These are phyloP conservation scores for Arthrinium puccinioides DNA, from an alignment of 2,329 filamentous ascomycete species.

Conservation along the genomic window DNA sequence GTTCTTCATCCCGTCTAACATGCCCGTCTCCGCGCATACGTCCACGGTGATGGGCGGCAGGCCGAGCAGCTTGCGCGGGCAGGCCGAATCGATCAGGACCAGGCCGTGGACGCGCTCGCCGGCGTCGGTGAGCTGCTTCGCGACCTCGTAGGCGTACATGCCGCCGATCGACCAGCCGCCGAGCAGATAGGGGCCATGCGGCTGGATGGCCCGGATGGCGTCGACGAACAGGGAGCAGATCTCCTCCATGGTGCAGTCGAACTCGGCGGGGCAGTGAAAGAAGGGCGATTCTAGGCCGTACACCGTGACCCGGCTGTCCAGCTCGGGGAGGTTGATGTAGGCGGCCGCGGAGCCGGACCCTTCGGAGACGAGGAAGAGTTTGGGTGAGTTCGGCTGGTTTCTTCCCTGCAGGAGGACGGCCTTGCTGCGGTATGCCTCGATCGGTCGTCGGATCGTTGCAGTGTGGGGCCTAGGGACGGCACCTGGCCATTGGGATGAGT, in stretches of 20 bases:
- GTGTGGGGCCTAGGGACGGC: too few relatives aligned
- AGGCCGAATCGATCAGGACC: slow-evolving; percentile 10
- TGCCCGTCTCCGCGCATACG: not conserved
- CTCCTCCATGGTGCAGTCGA: slow-evolving; percentile 11
- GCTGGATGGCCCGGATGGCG: slow-evolving; percentile 12
- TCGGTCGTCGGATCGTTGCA: slow-evolving; percentile 1
- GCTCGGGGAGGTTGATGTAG: slow-evolving; percentile 17
- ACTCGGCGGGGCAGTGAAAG: slow-evolving; percentile 12
- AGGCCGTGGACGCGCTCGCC: slow-evolving; percentile 13
- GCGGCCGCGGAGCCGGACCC: slow-evolving; percentile 17
- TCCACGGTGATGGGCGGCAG: slow-evolving; percentile 8
- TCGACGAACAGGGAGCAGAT: slow-evolving; percentile 12
- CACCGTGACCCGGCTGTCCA: slow-evolving; percentile 13
- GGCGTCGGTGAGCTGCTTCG: slow-evolving; percentile 10
- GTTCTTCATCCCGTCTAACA: not conserved
- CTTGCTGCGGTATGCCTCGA: slow-evolving; percentile 11
- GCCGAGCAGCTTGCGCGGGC: slow-evolving; percentile 2
- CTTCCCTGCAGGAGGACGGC: slow-evolving; percentile 18
- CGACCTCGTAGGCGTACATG: slow-evolving; percentile 16
- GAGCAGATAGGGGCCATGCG: slow-evolving; percentile 16
- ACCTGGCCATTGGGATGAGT: too few relatives aligned
- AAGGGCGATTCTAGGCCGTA: slow-evolving; percentile 22
- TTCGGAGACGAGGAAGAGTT: slow-evolving; percentile 21
- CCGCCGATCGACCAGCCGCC: slow-evolving; percentile 17
- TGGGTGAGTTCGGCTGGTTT: slow-evolving; percentile 8